Conservation (phyloP, 352 stramenopile genomes). For the Phytophthora foliorum region DNA sequence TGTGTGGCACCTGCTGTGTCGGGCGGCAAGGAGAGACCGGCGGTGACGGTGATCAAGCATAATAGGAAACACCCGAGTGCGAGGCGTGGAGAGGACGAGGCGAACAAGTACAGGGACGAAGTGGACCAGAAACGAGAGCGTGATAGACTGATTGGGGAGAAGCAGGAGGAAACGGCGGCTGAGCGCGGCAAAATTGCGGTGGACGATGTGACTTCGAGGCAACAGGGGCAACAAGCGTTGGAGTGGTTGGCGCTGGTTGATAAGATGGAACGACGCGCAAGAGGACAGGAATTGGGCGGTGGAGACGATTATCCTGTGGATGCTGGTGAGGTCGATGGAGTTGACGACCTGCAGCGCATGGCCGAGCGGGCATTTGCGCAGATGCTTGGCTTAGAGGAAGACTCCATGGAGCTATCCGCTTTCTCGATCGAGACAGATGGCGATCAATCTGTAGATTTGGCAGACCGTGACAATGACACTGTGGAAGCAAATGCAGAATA, state of each 20-base stretch:
- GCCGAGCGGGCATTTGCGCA: conserved; percentile 46
- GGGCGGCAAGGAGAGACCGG: conserved; percentile 10
- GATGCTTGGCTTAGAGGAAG: conserved; percentile 55
- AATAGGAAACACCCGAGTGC: conserved; percentile 50
- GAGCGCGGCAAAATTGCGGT: conserved; percentile 51
- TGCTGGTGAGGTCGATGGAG: conserved; percentile 13
- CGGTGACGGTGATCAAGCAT: conserved; percentile 68
- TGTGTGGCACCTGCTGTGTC: conserved; percentile 28
- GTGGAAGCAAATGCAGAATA: conserved; percentile 1
- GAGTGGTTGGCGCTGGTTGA: conserved; percentile 69
- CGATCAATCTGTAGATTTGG: conserved; percentile 17
- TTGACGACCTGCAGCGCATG: conserved; percentile 25
- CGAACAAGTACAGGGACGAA: conserved; percentile 47
- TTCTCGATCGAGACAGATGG: conserved; percentile 53
- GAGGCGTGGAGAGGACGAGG: conserved; percentile 49
- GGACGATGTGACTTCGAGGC: conserved; percentile 38
- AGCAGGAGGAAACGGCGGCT: conserved; percentile 44
- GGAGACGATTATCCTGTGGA: conserved; percentile 14
- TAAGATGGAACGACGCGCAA: conserved; percentile 42
- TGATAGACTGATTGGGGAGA: conserved; percentile 41
- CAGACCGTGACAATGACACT: conserved; percentile 8
- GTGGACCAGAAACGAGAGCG: conserved; percentile 54
- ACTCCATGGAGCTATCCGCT: conserved; percentile 44
- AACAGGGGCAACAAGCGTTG: conserved; percentile 54
- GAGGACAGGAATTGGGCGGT: conserved; percentile 20